Percentiles rank a stretch among this genome's conserved stretches.
phyloP scores from a whole-genome alignment of 129 eudicot species.

The Lactuca saligna region DNA sequence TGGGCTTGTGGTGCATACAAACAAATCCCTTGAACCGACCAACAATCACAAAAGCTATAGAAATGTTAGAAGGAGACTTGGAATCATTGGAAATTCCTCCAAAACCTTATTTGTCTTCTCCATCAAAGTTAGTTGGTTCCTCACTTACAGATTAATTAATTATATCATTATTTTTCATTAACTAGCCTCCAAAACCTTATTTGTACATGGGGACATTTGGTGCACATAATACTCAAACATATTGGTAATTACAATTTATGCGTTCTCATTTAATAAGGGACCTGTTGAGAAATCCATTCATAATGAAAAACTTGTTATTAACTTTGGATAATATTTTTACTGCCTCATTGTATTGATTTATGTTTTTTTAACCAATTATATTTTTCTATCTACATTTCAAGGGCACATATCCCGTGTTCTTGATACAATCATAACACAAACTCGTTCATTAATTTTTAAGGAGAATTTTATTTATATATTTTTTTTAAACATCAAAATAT shows the following conservation, averaged over 20 bases:
- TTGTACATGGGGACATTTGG: not conserved
- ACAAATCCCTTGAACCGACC: constrained; percentile 44
- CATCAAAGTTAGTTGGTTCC: constrained; percentile 2
- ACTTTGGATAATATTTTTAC: not conserved
- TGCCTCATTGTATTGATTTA: too few relatives aligned
- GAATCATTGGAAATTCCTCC: constrained; percentile 42
- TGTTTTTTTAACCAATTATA: too few relatives aligned
- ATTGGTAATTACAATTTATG: not conserved
- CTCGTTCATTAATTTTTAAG: too few relatives aligned
- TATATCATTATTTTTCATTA: not conserved
- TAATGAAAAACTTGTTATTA: too few relatives aligned
- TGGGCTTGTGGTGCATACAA: constrained; percentile 58
- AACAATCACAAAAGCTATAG: constrained; percentile 37
- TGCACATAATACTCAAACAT: not conserved
- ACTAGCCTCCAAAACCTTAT: not conserved
- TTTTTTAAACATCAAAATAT: too few relatives aligned
- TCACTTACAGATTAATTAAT: not conserved
- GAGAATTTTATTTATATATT: too few relatives aligned
- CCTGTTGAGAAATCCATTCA: not conserved
- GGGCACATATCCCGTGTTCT: too few relatives aligned
- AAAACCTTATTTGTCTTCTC: constrained; percentile 33
- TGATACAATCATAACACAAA: too few relatives aligned
- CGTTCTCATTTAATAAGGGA: not conserved
- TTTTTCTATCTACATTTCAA: too few relatives aligned
- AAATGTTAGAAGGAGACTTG: constrained; percentile 49